Evolutionary conservation across 2,329 filamentous ascomycete genomes (phyloP).

Genomic region (Cladophialophora yegresii): DNA sequence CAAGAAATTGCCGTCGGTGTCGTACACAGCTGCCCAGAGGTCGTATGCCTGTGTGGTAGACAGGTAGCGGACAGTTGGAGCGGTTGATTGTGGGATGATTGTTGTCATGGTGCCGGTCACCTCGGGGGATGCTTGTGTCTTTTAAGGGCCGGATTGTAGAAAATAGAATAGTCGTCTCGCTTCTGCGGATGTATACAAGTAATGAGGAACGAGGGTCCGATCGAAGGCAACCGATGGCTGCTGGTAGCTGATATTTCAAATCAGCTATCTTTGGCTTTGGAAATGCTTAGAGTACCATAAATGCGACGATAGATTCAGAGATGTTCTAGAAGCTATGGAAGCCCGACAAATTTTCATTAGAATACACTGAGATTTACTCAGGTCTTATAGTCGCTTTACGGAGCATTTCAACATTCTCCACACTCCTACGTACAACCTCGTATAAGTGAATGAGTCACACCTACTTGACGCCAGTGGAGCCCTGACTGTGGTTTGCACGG

Average conservation of each 20-base stretch:
- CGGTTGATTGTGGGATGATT: slow-evolving; percentile 22
- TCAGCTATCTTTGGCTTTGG: too few relatives aligned
- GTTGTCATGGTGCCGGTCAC: slow-evolving; percentile 9
- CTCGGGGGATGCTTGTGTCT: background rate
- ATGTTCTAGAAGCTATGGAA: background rate
- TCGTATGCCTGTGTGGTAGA: slow-evolving; percentile 53
- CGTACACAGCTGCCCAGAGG: slow-evolving; percentile 60
- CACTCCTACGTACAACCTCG: background rate
- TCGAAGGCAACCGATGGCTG: background rate
- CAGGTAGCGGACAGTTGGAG: slow-evolving; percentile 38
- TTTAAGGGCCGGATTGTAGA: background rate
- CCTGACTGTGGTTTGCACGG: background rate
- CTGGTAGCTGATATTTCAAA: background rate
- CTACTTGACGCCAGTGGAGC: background rate
- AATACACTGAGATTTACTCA: background rate
- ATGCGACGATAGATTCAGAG: background rate
- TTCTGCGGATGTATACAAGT: background rate
- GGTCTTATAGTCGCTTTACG: background rate
- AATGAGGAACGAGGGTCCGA: background rate
- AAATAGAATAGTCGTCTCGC: background rate
- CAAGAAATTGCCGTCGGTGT: slow-evolving; percentile 67
- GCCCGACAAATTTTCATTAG: background rate
- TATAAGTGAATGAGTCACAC: slow-evolving; percentile 11
- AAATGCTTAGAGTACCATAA: background rate
- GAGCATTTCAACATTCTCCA: background rate